Base-by-base conservation (phyloP, 306 rosid genomes). In the Quillaja saponaria region DNA sequence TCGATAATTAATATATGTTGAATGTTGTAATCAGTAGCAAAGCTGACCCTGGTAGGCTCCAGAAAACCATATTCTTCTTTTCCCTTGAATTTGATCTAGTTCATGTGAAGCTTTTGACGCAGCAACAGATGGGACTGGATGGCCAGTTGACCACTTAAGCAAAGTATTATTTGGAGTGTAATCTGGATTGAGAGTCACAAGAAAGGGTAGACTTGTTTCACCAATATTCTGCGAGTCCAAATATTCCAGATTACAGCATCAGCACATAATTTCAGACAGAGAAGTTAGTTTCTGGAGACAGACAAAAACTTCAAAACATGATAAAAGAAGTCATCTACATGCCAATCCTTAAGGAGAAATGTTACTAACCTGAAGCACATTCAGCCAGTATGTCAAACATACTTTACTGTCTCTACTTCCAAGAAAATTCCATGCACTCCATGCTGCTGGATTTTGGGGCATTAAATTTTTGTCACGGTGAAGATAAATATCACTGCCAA, bases 361-460 rank as follows among this genome's bases (percentile, higher is more conserved):
- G 42, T 39, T 54, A 66, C 82, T 37, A 63, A 88, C 97, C 96
- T 91, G 97, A 73, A 91, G 97, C 71, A 84, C 53, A 60, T 91
- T 88, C 63, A 91, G 88, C 97, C 97, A 91, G 82, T 91, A 91
- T 48, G 97, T 91, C 61, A 91, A 49, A 61, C 90, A 86, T 51
- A 85, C 85, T 88, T 55, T 84, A 56, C 76, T 71, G 63, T 77
- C 79, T 17, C 64, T 75, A 73, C 66, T 66, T 66, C 97, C 96
- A 34, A 86, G 91, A 74, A 85, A 91, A 79, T 88, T 91, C 97
- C 97, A 91, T 7, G 97, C 95, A 71, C 96, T 88, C 97, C 97
- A 91, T 51, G 96, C 97, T 41, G 90, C 88, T 69, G 78, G 87
- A 74, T 91, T 88, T 86, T 56, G 79, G 67, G 97, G 97, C 96